Evolutionary conservation across 352 stramenopile genomes (phyloP).

Genomic region (Phytophthora syringae): DNA sequence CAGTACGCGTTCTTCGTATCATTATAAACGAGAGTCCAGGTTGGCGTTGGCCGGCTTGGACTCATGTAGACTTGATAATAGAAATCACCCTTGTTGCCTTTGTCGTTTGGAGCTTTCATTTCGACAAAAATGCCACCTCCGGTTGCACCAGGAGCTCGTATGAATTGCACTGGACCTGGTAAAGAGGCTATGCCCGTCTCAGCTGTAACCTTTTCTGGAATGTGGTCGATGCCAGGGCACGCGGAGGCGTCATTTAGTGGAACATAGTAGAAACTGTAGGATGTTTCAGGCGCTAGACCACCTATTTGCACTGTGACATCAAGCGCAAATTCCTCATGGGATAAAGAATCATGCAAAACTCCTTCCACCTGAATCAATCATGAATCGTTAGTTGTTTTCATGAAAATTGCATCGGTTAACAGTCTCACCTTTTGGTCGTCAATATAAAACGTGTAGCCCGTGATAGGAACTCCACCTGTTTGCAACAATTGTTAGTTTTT

Average conservation of each 20-base stretch:
- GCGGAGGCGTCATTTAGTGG: conserved; percentile 58
- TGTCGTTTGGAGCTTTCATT: conserved; percentile 51
- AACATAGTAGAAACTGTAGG: conserved; percentile 52
- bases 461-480: conserved; percentile 42
- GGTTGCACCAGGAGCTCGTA: conserved; percentile 51
- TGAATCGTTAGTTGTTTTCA: too few species aligned
- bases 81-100: conserved; percentile 36
- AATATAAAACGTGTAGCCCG: conserved; percentile 46
- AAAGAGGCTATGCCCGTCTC: conserved; percentile 29
- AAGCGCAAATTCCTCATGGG: conserved; percentile 32
- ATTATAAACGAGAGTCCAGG: conserved; percentile 58
- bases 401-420: not conserved
- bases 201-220: conserved; percentile 21
- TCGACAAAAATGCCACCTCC: conserved; percentile 57
- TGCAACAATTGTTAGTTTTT: not conserved
- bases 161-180: conserved; percentile 27
- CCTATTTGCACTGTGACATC: conserved; percentile 56
- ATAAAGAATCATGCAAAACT: conserved; percentile 33
- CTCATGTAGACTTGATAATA: conserved; percentile 70
- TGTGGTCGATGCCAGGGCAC: conserved; percentile 24
- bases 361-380: conserved; percentile 45
- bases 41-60: conserved; percentile 1
- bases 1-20: conserved; percentile 47
- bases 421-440: conserved; percentile 36
- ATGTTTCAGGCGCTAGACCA: conserved; percentile 38